Base-by-base conservation (phyloP, 179 eudicot species). In the Patellifolia procumbens region DNA sequence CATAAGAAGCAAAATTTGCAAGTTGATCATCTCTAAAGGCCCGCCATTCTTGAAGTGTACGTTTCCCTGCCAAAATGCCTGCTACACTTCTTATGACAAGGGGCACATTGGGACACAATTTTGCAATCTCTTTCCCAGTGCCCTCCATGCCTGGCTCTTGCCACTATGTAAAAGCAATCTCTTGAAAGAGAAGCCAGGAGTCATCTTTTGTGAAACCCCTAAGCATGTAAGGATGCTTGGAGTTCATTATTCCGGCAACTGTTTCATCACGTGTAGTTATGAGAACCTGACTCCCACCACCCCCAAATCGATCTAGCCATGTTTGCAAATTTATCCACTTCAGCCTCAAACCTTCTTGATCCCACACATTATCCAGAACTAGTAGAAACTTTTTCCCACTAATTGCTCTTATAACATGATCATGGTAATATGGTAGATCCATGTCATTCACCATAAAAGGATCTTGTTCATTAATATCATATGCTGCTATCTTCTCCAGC, bases 351-450 rank as follows among this genome's bases (percentile, higher is more conserved):
- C 24, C 1, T 0, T 51, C 51, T n/a, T 34, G 61, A 48, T 70
- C 80, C 75, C 80, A 77, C 0, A 70, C 42, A 24, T 72, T 29
- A 51, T 77, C 80, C 10, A 77, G 29, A 12, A 77, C 75, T 16
- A 77, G 71, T 42, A 70, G 64, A 49, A 60, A 71, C 22, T 42
- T 77, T 5, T 51, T 24, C 8, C 63, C 43, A 0, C 17, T 61
- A 15, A 77, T 35, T 17, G 19, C 63, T 24, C 15, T 7, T 4
- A 0, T 3, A 0, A 70, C 13, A 2, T 1, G n/a, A n/a, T n/a
- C n/a, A n/a, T n/a, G n/a, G n/a, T n/a, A 61, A 0, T 69, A 67
- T 2, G 70, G 63, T n/a, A 24, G 42, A 46, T 34, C 70, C 26
- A 60, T 48, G 24, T 22, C 28, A n/a, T n/a, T n/a, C n/a, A n/a